These are phyloP conservation scores for Pleodorina starrii DNA, from an alignment of 139 green algal species.

Conservation along the genomic window DNA sequence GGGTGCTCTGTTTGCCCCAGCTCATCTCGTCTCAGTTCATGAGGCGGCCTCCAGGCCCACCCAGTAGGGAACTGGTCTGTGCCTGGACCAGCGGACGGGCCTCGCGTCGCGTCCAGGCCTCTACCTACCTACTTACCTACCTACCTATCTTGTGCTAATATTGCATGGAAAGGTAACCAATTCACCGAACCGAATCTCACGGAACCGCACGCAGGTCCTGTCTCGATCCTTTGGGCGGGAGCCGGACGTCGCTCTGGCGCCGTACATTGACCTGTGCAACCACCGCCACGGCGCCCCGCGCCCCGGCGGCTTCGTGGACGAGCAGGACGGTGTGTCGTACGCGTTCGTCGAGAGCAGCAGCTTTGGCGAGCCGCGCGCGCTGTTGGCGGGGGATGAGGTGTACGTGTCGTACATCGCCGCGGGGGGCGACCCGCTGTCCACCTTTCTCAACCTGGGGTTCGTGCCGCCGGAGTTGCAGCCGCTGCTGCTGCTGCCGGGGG, in stretches of 20 bases:
- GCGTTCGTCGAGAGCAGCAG: neutral
- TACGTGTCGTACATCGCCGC: conserved; percentile 51
- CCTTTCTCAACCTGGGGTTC: conserved; percentile 58
- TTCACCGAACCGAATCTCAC: too few relatives aligned
- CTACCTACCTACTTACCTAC: too few relatives aligned
- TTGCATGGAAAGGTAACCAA: too few relatives aligned
- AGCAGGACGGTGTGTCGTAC: neutral
- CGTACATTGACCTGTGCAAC: conserved; percentile 58
- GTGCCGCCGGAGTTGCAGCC: conserved; percentile 51
- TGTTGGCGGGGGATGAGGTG: conserved; percentile 56
- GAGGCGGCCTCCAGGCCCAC: too few relatives aligned
- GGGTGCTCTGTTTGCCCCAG: too few relatives aligned
- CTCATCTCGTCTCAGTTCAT: too few relatives aligned
- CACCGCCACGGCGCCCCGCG: conserved; percentile 19
- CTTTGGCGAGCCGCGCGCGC: neutral
- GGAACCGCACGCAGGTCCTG: conserved; percentile 47
- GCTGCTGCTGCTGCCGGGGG: neutral
- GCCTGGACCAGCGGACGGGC: too few relatives aligned
- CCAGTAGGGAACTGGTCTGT: too few relatives aligned
- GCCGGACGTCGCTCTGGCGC: conserved; percentile 43
- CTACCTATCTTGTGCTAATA: too few relatives aligned
- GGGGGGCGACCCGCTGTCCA: neutral
- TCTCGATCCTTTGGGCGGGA: conserved; percentile 49
- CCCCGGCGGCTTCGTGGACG: conserved; percentile 11
- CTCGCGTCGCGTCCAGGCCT: too few relatives aligned